Evolutionary conservation across 148 eudicot genomes (phyloP).

Genomic region (Silene conica): DNA sequence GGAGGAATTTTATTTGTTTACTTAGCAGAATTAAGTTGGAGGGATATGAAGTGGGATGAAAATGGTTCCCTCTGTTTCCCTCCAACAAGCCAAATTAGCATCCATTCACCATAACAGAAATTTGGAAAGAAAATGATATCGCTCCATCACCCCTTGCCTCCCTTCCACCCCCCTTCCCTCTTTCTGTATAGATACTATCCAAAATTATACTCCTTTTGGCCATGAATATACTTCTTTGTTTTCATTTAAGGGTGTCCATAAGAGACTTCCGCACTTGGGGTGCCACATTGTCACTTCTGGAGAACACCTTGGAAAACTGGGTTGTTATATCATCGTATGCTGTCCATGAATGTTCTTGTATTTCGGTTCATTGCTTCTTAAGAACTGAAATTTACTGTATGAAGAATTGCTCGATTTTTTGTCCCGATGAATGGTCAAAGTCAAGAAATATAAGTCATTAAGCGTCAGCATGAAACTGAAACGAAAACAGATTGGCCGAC

Average conservation of each 20-base stretch:
- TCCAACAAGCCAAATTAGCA: background rate
- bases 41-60: background rate
- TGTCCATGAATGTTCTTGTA: background rate
- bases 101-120: background rate
- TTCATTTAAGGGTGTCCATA: too few species aligned
- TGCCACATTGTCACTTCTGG: background rate
- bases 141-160: too few species aligned
- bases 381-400: background rate
- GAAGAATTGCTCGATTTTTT: background rate
- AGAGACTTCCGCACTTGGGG: too few species aligned
- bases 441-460: too few species aligned
- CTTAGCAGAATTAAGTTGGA: background rate
- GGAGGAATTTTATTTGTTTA: background rate
- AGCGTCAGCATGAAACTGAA: background rate
- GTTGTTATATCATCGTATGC: background rate
- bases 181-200: too few species aligned
- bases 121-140: too few species aligned
- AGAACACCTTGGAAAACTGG: background rate
- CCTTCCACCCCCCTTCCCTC: too few species aligned
- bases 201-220: too few species aligned
- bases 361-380: too few species aligned
- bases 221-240: too few species aligned
- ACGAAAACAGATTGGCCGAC: background rate
- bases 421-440: too few species aligned
- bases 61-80: background rate